Evolutionary conservation across 768 basidiomycete genomes (phyloP).

Genomic region (Mycena kentingensis): DNA sequence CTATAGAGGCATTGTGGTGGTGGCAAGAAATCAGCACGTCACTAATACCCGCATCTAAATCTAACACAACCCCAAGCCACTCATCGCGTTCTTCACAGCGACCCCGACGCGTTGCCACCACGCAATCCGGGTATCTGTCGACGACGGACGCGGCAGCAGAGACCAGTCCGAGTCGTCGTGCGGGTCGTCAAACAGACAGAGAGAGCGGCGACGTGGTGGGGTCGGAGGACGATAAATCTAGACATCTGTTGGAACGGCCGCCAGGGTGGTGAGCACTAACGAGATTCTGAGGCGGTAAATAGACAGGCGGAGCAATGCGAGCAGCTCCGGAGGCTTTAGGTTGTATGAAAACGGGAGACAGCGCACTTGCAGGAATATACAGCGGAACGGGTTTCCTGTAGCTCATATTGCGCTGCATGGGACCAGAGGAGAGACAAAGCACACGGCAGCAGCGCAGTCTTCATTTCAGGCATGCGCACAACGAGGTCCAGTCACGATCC

Average conservation of each 20-base stretch:
- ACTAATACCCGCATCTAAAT: background rate
- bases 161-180: background rate
- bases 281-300: constrained; percentile 10
- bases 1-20: constrained; percentile 6
- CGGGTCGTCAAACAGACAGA: background rate
- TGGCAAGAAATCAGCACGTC: background rate
- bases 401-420: constrained; percentile 51
- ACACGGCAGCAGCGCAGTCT: background rate
- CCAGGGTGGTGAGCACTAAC: background rate
- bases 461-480: no score
- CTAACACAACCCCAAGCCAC: constrained; percentile 6
- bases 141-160: background rate
- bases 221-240: constrained; percentile 22
- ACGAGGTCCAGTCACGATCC: no score
- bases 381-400: constrained; percentile 72
- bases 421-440: background rate
- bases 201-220: constrained; percentile 12
- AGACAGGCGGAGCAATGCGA: constrained; percentile 12
- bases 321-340: constrained; percentile 1
- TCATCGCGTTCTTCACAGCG: constrained; percentile 9
- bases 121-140: background rate
- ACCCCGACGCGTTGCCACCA: constrained; percentile 16
- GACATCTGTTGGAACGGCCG: background rate
- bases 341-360: constrained; percentile 35
- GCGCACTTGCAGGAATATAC: constrained; percentile 66